Percentiles rank a stretch among this genome's conserved stretches.
Evolutionary conservation across 2,329 filamentous ascomycete genomes (phyloP).

Genomic region (Alternaria rosae): DNA sequence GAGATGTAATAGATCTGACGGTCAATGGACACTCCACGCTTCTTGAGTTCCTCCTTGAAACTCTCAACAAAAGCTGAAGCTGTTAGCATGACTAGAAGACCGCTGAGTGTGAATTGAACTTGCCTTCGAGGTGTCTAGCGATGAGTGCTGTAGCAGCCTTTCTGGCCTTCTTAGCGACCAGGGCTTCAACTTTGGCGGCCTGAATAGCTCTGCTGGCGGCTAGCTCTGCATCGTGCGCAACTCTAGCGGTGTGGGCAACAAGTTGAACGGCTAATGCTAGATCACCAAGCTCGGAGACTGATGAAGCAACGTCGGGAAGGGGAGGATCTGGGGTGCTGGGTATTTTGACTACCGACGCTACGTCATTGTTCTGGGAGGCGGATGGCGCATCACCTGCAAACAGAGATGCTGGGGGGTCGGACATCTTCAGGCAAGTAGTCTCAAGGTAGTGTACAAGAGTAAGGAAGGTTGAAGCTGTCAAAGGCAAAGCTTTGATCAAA

Average conservation of each 20-base stretch:
- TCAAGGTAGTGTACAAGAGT: neutral
- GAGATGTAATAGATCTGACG: neutral
- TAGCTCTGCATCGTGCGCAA: neutral
- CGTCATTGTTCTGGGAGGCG: rapidly evolving
- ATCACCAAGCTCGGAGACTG: rapidly evolving
- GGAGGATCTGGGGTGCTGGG: rapidly evolving
- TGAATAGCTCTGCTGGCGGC: neutral
- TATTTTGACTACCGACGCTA: neutral
- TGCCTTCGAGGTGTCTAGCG: neutral
- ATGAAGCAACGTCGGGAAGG: neutral
- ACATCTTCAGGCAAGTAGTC: neutral
- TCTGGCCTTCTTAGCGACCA: neutral
- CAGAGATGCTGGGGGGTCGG: neutral
- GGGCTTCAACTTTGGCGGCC: neutral
- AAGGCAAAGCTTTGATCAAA: neutral
- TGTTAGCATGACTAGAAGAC: neutral
- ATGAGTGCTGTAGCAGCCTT: neutral
- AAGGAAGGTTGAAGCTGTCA: neutral
- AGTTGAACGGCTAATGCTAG: neutral
- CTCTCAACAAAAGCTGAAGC: neutral
- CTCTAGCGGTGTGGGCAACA: neutral
- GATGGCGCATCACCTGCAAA: neutral
- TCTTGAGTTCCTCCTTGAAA: neutral
- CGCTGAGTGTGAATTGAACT: neutral
- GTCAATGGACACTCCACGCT: neutral